These are phyloP conservation scores for Parastagonospora nodorum DNA, from an alignment of 2,329 filamentous ascomycete species.

Conservation along the genomic window DNA sequence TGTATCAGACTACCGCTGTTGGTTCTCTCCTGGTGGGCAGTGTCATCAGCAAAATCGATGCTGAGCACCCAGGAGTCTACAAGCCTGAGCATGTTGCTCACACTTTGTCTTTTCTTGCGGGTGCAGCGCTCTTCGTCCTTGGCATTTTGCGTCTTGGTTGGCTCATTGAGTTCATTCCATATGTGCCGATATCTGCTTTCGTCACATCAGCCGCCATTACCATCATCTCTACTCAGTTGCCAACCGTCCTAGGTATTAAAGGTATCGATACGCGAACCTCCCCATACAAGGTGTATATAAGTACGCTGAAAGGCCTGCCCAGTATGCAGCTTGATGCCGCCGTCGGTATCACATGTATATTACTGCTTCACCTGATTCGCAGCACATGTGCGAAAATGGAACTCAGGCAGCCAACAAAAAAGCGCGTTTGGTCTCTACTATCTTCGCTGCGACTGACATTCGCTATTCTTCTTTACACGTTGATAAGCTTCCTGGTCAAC, in stretches of 20 bases:
- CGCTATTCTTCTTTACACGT: slow-evolving; percentile 85
- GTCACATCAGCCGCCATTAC: slow-evolving; percentile 96
- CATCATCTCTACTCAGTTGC: slow-evolving; percentile 82
- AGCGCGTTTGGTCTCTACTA: slow-evolving; percentile 81
- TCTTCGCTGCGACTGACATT: slow-evolving; percentile 86
- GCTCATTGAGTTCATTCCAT: slow-evolving; percentile 90
- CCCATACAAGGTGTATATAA: slow-evolving; percentile 82
- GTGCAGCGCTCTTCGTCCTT: slow-evolving; percentile 76
- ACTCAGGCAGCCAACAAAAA: slow-evolving; percentile 67
- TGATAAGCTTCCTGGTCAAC: slow-evolving; percentile 81
- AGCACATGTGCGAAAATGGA: slow-evolving; percentile 66
- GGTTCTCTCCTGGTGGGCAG: slow-evolving; percentile 88
- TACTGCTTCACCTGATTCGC: slow-evolving; percentile 69
- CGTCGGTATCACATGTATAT: slow-evolving; percentile 82
- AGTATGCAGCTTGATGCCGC: slow-evolving; percentile 76
- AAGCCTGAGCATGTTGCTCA: slow-evolving; percentile 73
- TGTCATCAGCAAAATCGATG: slow-evolving; percentile 69
- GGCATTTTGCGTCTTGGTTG: slow-evolving; percentile 82
- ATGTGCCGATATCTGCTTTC: slow-evolving; percentile 89
- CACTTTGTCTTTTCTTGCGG: slow-evolving; percentile 76
- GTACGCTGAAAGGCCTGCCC: slow-evolving; percentile 75
- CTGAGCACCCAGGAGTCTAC: slow-evolving; percentile 61
- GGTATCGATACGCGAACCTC: slow-evolving; percentile 74
- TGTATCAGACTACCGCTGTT: slow-evolving; percentile 79
- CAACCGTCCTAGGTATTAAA: slow-evolving; percentile 76